Evolutionary conservation across 2,329 filamentous ascomycete species (phyloP), one percentile per base, ranked within the genome.

Genomic region (Diaporthe longicolla): DNA sequence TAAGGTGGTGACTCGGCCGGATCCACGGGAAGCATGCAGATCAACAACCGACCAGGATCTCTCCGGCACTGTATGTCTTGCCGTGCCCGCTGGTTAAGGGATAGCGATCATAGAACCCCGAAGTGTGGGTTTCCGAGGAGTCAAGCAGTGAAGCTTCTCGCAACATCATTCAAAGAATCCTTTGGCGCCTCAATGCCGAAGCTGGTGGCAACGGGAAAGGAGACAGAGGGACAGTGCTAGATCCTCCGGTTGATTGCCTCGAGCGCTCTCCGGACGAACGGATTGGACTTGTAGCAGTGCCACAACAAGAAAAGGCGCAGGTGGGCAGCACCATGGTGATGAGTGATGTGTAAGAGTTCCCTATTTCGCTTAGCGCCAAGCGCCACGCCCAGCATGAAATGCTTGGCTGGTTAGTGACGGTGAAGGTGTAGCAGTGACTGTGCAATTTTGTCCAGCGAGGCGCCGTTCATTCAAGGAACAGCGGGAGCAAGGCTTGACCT

Each of bases 401-500:
- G 69, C 69, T 71, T 71, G 55, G 61, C 61, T 24, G 61, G 45
- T 21, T 50, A 26, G 29, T 50, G 43, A 52, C 45, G 40, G 45
- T 35, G 54, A 35, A 70, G 54, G 29, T 32, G 54, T 59, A 59
- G 52, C 68, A 37, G 43, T n/a, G 15, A 40, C 57, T 35, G 19
- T 55, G 45, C 8, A 32, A n/a, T 15, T 32, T 19, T n/a, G 43
- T 19, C 9, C 43, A 24, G 40, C 10, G 26, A 59, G 68, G 54
- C 40, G 17, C 11, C 43, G 4, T 32, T 50, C 26, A 59, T 37
- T 26, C 24, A 7, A 59, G 45, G 54, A n/a, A n/a, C 15, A 35
- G 68, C 55, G 68, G 68, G 40, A 59, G 35, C 55, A 59, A 58
- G 54, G 69, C 69, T 61, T 71, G 55, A 52, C 13, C 26, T 59